Base-by-base conservation (phyloP, 2,329 filamentous ascomycete genomes). In the Lachnellula willkommii region DNA sequence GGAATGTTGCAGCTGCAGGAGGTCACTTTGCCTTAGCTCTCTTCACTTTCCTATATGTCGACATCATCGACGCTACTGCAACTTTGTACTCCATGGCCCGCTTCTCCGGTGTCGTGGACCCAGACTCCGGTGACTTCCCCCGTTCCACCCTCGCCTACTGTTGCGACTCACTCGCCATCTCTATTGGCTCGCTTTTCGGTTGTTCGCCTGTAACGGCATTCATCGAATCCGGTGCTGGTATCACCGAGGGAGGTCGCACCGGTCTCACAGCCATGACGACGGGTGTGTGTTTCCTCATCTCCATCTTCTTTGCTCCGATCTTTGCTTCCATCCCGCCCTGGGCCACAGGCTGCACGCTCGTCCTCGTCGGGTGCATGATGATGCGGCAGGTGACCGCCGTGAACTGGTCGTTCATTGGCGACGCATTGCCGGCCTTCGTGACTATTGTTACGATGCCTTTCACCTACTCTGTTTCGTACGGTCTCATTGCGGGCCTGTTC, bases 11-110 rank as follows among this genome's bases (percentile, higher is more conserved):
- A 8, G 59, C 54, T 5, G 64, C 69, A 5, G 77, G 77, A 2
- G 77, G 78, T 0, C 82, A 89, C 61, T 90, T 90, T 65, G 81
- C 79, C 9, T 75, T 90, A 4, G 86, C 87, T 0, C 79, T 90
- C 52, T 84, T 90, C 66, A 90, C 88, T 1, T 90, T 91, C 67
- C 78, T 91, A 2, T 90, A 90, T 57, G 88, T 91, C 50, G 88
- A 90, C 65, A 88, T 90, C 63, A 84, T 91, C 57, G 88, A 91
- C 68, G 85, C 84, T 65, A 90, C 88, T 0, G 88, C 87, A 43
- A 90, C 87, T 0, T 74, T 90, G 39, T 90, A 90, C 72, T 88
- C 86, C n/a, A 90, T 91, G 87, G 88, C 87, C 1, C 84, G 85
- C 22, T 90, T 90, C 72, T 85, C 82, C 59, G 82, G 83, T 28